Percentiles rank a stretch among this genome's conserved stretches.
These are phyloP conservation scores for Populus hybrid DNA, from an alignment of 441 rosid species.

Conservation along the genomic window DNA sequence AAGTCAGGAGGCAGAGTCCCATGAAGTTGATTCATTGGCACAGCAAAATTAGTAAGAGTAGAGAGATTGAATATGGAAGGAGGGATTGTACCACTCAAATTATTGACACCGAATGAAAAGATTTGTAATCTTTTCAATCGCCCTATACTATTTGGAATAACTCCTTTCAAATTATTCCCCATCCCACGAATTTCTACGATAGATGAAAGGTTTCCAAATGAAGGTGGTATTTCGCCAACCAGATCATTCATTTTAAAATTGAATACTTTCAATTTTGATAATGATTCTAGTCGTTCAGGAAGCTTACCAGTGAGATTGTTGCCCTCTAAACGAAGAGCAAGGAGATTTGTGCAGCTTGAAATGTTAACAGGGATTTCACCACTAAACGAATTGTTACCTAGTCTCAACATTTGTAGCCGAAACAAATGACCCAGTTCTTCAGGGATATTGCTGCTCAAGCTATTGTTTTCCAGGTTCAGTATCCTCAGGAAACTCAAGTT, in stretches of 20 bases:
- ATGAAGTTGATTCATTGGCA: background rate
- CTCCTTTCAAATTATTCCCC: too few species aligned
- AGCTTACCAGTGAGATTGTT: background rate
- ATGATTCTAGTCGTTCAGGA: background rate
- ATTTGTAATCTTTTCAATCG: too few species aligned
- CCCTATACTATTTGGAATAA: too few species aligned
- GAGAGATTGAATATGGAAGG: too few species aligned
- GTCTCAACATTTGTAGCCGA: background rate
- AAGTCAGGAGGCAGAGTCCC: background rate
- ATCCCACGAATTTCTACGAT: background rate
- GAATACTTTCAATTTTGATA: background rate
- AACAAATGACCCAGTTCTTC: constrained; percentile 2
- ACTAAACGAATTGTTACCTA: constrained; percentile 2
- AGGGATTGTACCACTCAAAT: too few species aligned
- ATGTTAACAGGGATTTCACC: constrained; percentile 14
- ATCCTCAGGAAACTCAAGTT: constrained; percentile 1
- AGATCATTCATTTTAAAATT: too few species aligned
- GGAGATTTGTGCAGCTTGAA: background rate
- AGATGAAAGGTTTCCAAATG: background rate
- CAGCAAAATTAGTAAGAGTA: background rate
- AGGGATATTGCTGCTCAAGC: constrained; percentile 5
- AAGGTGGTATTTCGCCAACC: background rate
- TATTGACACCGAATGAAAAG: too few species aligned
- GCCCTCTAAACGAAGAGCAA: background rate
- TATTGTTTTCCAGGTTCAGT: constrained; percentile 8